Percentiles rank a stretch among this genome's conserved stretches.
phyloP scores from a whole-genome alignment of 306 rosid species.

The Aeschynomene evenia region DNA sequence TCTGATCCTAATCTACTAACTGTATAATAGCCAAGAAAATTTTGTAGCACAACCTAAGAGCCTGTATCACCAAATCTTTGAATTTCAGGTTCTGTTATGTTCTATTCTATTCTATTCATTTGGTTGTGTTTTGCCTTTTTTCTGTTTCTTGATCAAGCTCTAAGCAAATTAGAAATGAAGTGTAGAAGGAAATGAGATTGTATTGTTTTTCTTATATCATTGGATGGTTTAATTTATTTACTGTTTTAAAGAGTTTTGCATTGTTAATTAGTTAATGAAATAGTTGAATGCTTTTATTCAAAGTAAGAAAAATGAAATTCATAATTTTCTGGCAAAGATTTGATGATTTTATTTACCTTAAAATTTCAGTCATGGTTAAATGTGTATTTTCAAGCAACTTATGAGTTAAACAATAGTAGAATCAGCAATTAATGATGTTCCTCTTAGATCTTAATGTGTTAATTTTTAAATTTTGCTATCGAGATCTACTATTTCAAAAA shows the following conservation, averaged over 20 bases:
- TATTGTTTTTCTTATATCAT: not conserved
- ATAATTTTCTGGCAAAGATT: too few species aligned
- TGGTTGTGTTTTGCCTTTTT: not conserved
- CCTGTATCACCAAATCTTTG: conserved; percentile 7
- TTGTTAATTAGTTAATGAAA: not conserved
- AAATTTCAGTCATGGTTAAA: too few species aligned
- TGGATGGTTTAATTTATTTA: not conserved
- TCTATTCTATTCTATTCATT: not conserved
- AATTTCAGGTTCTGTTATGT: conserved; percentile 7
- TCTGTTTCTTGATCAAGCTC: not conserved
- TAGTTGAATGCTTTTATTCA: too few species aligned
- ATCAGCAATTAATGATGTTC: too few species aligned
- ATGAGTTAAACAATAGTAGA: too few species aligned
- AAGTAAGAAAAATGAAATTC: too few species aligned
- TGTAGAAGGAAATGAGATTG: not conserved
- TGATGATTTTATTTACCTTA: too few species aligned
- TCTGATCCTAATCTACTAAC: conserved; percentile 39
- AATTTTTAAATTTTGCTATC: too few species aligned
- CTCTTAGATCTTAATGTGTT: too few species aligned
- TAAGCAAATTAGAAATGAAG: not conserved
- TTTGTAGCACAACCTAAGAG: conserved; percentile 28
- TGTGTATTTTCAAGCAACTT: too few species aligned
- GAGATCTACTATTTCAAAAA: too few species aligned
- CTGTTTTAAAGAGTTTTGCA: not conserved
- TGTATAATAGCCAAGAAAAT: conserved; percentile 22